phyloP scores from a whole-genome alignment of 495 filamentous ascomycete genomes.

The Aspergillus ostianus region DNA sequence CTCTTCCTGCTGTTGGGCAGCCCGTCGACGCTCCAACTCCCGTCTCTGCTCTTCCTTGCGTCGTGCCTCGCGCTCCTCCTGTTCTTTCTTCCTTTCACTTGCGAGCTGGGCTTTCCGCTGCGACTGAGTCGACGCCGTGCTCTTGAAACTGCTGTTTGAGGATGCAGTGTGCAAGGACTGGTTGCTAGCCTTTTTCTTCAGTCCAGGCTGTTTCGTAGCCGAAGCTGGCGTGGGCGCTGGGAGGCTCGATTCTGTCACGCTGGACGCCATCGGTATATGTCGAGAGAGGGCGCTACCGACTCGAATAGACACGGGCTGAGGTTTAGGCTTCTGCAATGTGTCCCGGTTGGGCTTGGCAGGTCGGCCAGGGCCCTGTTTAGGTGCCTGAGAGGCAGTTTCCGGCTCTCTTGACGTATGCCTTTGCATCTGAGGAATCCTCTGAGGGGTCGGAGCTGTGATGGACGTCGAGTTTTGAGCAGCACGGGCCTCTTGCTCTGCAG shows the following conservation, averaged over 20 bases:
- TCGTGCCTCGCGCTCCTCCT: constrained; percentile 73
- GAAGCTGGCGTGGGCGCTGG: constrained; percentile 44
- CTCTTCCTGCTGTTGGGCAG: constrained; percentile 53
- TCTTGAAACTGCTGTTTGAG: constrained; percentile 67
- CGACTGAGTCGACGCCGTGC: constrained; percentile 58
- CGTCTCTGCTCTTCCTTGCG: constrained; percentile 76
- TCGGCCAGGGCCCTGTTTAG: constrained; percentile 53
- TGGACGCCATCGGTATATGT: constrained; percentile 63
- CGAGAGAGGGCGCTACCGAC: constrained; percentile 70
- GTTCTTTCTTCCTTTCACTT: constrained; percentile 74
- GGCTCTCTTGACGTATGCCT: constrained; percentile 45
- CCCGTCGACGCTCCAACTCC: constrained; percentile 73
- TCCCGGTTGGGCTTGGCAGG: constrained; percentile 73
- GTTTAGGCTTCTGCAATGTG: constrained; percentile 60
- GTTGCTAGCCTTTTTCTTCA: constrained; percentile 66
- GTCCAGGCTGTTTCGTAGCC: constrained; percentile 43
- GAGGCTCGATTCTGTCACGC: constrained; percentile 56
- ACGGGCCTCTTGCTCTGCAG: constrained; percentile 32
- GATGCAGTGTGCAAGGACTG: constrained; percentile 63
- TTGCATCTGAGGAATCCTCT: constrained; percentile 49
- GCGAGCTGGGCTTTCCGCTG: constrained; percentile 58
- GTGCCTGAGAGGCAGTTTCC: constrained; percentile 35
- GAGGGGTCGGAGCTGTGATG: constrained; percentile 21
- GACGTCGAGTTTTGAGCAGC: constrained; percentile 23
- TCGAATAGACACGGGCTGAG: constrained; percentile 75